These are phyloP conservation scores for Neolecta irregularis DNA, from an alignment of 1,139 yeast species.

Conservation along the genomic window DNA sequence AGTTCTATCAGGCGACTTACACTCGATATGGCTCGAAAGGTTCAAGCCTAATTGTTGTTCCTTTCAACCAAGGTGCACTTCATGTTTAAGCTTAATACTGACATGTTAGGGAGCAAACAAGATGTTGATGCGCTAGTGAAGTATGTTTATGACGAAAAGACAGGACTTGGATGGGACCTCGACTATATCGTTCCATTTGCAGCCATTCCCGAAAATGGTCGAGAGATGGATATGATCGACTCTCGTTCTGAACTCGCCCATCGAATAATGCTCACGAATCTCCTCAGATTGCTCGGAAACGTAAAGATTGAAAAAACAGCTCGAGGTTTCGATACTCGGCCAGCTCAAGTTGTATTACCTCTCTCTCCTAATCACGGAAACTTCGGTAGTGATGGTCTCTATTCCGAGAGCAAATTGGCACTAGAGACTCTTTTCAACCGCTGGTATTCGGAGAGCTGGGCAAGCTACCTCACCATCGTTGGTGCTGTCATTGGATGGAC, in stretches of 20 bases:
- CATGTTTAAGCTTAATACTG: not conserved
- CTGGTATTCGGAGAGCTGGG: conserved; percentile 98
- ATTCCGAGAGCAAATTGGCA: conserved; percentile 91
- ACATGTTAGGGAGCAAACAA: conserved; percentile 81
- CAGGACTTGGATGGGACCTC: conserved; percentile 95
- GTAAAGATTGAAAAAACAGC: conserved; percentile 68
- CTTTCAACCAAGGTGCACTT: conserved; percentile 83
- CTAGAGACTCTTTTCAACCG: conserved; percentile 93
- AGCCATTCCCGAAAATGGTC: conserved; percentile 97
- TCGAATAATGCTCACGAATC: conserved; percentile 92
- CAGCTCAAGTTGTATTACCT: conserved; percentile 93
- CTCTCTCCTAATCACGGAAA: conserved; percentile 98
- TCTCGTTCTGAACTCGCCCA: conserved; percentile 95
- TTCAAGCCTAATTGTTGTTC: conserved; percentile 83
- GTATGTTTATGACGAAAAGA: conserved; percentile 75
- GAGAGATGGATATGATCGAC: conserved; percentile 81
- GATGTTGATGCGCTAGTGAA: conserved; percentile 78
- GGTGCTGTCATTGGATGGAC: conserved; percentile 99
- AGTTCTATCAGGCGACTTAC: conserved; percentile 85
- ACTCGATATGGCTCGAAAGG: conserved; percentile 87
- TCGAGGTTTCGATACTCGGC: conserved; percentile 76
- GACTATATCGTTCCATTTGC: conserved; percentile 95
- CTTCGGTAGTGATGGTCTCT: conserved; percentile 93
- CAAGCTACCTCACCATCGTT: conserved; percentile 79
- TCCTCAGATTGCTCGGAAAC: conserved; percentile 79